Percentiles rank a stretch among this genome's conserved stretches.
phyloP scores from a whole-genome alignment of 495 filamentous ascomycete species.

The Talaromyces borbonicus region DNA sequence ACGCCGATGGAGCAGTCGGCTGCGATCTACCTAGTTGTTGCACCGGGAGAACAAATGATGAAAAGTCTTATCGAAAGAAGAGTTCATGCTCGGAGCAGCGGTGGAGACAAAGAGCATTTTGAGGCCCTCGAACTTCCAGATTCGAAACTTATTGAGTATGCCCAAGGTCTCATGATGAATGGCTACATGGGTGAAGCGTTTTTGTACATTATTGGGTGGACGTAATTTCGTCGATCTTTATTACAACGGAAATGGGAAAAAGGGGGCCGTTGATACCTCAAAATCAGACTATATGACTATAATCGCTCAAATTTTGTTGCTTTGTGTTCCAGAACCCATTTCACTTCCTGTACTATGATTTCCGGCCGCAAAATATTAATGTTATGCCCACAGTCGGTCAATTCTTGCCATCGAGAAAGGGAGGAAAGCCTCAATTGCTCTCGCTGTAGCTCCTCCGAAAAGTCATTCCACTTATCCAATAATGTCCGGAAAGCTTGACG shows the following conservation, averaged over 20 bases:
- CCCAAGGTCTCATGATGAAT: slow-evolving; percentile 19
- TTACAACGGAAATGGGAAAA: not conserved
- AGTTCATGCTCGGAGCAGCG: slow-evolving; percentile 13
- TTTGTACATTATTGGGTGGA: slow-evolving; percentile 28
- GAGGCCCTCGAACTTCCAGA: slow-evolving; percentile 12
- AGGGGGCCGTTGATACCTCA: not conserved
- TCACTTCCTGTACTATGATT: slow-evolving; percentile 33
- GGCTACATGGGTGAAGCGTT: slow-evolving; percentile 20
- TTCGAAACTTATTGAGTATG: slow-evolving; percentile 22
- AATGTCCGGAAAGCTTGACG: slow-evolving; percentile 19
- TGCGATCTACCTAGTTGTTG: slow-evolving; percentile 19
- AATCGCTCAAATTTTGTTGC: not conserved
- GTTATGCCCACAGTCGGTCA: slow-evolving; percentile 41
- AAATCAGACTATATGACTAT: not conserved
- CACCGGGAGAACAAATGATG: slow-evolving; percentile 22
- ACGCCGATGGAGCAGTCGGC: slow-evolving; percentile 10
- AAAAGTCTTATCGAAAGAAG: slow-evolving; percentile 18
- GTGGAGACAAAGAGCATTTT: slow-evolving; percentile 16
- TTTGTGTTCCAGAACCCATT: slow-evolving; percentile 27
- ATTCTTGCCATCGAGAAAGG: slow-evolving; percentile 23
- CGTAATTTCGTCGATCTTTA: slow-evolving; percentile 6
- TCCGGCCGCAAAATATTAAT: slow-evolving; percentile 38
- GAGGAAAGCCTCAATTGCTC: slow-evolving; percentile 33
- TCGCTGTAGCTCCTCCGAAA: slow-evolving; percentile 32
- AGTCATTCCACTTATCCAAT: slow-evolving; percentile 25